Evolutionary conservation across 768 basidiomycete genomes (phyloP).

Genomic region (Naganishia kalamii): DNA sequence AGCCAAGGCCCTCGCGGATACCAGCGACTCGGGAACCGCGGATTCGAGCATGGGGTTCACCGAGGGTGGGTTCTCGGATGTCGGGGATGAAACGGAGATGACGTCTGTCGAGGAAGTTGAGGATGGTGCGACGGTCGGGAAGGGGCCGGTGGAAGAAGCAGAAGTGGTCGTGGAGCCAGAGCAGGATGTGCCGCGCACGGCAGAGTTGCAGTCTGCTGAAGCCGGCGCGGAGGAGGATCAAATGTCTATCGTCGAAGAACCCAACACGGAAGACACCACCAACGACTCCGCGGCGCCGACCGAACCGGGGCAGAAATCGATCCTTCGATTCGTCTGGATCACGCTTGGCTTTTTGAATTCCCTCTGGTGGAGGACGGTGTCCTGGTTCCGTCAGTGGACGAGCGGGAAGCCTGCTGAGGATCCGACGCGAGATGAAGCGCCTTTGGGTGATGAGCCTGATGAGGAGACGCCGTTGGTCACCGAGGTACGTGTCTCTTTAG

Average conservation of each 20-base stretch:
- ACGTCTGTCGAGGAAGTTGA: constrained; percentile 8
- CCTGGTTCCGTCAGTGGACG: background rate
- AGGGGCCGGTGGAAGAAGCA: background rate
- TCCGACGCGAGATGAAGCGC: background rate
- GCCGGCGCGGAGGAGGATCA: background rate
- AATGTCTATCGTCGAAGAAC: background rate
- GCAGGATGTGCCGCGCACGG: background rate
- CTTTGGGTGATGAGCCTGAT: constrained; percentile 21
- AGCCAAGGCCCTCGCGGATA: background rate
- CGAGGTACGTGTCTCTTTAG: background rate
- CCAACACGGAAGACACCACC: background rate
- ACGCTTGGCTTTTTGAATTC: constrained; percentile 1
- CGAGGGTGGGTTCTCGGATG: background rate
- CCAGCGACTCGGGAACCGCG: background rate
- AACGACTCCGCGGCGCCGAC: background rate
- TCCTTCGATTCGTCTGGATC: constrained; percentile 14
- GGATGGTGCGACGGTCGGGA: background rate
- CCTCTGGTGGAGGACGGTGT: background rate
- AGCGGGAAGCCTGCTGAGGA: background rate
- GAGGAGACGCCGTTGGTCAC: constrained; percentile 27
- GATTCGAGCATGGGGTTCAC: background rate
- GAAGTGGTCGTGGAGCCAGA: background rate
- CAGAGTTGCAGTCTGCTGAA: background rate
- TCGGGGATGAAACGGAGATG: background rate
- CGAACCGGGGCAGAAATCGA: background rate